Conservation (phyloP, 164 flowering plant species). For the Stephania japonica region DNA sequence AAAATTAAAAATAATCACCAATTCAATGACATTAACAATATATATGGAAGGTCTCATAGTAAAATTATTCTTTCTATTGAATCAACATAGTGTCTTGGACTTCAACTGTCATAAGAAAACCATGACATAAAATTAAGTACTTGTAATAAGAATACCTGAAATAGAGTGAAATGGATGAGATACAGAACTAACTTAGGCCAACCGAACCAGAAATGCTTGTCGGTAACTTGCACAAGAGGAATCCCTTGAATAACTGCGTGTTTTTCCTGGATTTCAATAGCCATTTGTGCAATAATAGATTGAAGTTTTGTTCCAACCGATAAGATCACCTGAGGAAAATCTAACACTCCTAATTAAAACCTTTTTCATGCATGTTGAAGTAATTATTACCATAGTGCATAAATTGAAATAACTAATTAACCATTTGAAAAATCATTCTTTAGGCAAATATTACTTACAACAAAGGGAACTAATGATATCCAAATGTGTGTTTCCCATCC, state of each 20-base stretch:
- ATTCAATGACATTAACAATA: not conserved
- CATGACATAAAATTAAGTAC: too few species aligned
- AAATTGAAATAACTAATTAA: too few species aligned
- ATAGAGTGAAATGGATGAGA: slow-evolving; percentile 78
- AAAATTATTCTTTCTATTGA: too few species aligned
- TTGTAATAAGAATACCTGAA: slow-evolving; percentile 37
- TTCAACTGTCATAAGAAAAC: too few species aligned
- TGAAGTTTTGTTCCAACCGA: slow-evolving; percentile 95
- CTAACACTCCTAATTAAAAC: not conserved
- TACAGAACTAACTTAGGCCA: slow-evolving; percentile 61
- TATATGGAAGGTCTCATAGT: too few species aligned
- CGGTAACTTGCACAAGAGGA: slow-evolving; percentile 86
- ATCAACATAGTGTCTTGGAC: too few species aligned
- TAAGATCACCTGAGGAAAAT: slow-evolving; percentile 50
- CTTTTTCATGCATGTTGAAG: not conserved
- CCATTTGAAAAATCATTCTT: not conserved
- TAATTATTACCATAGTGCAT: not conserved
- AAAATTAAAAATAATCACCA: not conserved
- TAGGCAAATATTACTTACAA: slow-evolving; percentile 40
- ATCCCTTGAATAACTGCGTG: slow-evolving; percentile 96
- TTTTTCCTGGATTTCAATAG: slow-evolving; percentile 76
- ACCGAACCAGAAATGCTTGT: slow-evolving; percentile 78
- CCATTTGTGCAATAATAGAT: slow-evolving; percentile 81
- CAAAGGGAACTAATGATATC: slow-evolving; percentile 58
- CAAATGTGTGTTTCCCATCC: slow-evolving; percentile 70